Evolutionary conservation across 2,329 filamentous ascomycete species (phyloP).

Genomic region (Neofusicoccum ribis): DNA sequence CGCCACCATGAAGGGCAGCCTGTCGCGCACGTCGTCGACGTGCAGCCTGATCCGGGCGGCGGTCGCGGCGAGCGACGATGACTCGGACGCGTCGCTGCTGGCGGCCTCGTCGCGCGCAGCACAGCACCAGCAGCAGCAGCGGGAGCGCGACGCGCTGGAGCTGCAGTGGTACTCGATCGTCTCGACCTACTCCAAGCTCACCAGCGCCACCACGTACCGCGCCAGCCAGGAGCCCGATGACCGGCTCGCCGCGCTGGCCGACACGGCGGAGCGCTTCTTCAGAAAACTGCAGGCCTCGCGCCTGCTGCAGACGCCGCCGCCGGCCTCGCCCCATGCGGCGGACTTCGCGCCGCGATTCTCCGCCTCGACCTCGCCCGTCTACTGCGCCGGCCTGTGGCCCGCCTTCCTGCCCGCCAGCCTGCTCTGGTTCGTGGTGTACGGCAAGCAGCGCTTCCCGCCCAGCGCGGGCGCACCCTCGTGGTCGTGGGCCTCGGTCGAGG

Average conservation of each 20-base stretch:
- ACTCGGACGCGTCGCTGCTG: background rate
- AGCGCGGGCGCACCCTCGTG: background rate
- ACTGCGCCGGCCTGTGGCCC: conserved; percentile 9
- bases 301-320: background rate
- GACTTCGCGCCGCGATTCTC: no score
- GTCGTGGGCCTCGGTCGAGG: conserved; percentile 7
- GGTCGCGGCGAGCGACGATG: background rate
- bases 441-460: background rate
- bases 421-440: conserved; percentile 6
- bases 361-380: background rate
- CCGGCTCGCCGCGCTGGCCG: background rate
- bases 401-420: conserved; percentile 4
- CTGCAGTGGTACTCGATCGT: conserved; percentile 5
- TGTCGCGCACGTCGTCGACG: conserved; percentile 3
- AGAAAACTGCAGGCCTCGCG: background rate
- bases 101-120: background rate
- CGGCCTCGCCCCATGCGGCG: no score
- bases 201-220: background rate
- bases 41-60: background rate
- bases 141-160: background rate
- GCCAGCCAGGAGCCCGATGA: background rate
- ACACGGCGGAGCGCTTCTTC: background rate
- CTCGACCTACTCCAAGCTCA: conserved; percentile 10
- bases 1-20: background rate
- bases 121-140: background rate